A percentile compares a stretch with the other conserved stretches of the same genome.
These are phyloP conservation scores for Dothiorella sarmentorum DNA, from an alignment of 2,329 filamentous ascomycete genomes.

Conservation along the genomic window DNA sequence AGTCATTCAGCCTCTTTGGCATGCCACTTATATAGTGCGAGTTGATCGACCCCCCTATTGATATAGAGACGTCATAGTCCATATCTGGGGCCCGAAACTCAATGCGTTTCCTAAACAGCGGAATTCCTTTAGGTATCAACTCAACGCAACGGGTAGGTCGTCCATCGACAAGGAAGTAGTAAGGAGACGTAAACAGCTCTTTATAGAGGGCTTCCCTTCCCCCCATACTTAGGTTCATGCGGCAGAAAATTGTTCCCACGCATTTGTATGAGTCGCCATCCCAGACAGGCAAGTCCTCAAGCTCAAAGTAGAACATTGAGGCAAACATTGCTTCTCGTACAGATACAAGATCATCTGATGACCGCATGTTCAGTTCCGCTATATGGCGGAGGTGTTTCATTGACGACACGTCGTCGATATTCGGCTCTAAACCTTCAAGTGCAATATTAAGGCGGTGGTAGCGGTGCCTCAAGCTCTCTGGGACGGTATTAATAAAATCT, in stretches of 20 bases:
- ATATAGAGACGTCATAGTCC: constrained; percentile 17
- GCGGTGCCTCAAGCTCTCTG: constrained; percentile 18
- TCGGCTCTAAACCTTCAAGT: constrained; percentile 21
- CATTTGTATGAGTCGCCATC: constrained; percentile 17
- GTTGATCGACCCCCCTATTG: constrained; percentile 19
- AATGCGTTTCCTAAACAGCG: constrained; percentile 18
- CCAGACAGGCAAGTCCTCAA: constrained; percentile 18
- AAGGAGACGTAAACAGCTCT: constrained; percentile 13
- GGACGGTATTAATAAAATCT: constrained; percentile 22
- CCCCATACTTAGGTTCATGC: constrained; percentile 16
- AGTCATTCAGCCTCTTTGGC: constrained; percentile 15
- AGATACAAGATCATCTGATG: constrained; percentile 1
- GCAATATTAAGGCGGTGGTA: constrained; percentile 27
- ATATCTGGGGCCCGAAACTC: constrained; percentile 11
- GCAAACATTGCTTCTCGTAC: constrained; percentile 23
- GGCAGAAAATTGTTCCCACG: constrained; percentile 20
- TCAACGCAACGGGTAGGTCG: constrained; percentile 19
- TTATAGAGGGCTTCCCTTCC: constrained; percentile 19
- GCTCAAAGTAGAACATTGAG: constrained; percentile 24
- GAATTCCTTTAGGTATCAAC: neutral
- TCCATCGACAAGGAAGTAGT: constrained; percentile 22
- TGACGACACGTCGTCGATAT: constrained; percentile 22
- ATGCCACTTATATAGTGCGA: constrained; percentile 22
- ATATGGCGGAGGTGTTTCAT: constrained; percentile 21
- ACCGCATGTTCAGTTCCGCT: constrained; percentile 14